Conservation (phyloP, 768 basidiomycete species). For the Xerocomus spinulosus region DNA sequence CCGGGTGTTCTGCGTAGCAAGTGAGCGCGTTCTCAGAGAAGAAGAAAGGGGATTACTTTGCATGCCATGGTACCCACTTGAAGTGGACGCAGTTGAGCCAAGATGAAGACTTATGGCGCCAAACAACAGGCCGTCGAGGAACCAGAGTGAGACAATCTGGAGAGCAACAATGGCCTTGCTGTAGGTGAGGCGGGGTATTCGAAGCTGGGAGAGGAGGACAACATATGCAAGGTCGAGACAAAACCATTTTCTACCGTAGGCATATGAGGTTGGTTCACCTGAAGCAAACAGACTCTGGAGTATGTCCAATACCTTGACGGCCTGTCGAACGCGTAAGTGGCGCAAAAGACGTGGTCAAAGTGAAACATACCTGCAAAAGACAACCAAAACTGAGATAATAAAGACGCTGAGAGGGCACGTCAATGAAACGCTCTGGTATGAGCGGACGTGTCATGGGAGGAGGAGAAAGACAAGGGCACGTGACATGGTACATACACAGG, state of each 20-base stretch:
- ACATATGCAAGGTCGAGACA: conserved; percentile 62
- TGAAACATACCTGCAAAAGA: conserved; percentile 60
- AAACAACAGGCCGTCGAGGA: conserved; percentile 67
- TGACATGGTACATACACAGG: conserved; percentile 9
- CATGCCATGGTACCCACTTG: conserved; percentile 18
- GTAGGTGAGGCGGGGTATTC: conserved; percentile 72
- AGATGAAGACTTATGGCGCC: conserved; percentile 63
- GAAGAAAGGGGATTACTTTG: conserved; percentile 29
- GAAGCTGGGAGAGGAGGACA: conserved; percentile 51
- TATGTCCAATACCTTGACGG: conserved; percentile 73
- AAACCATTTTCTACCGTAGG: conserved; percentile 65
- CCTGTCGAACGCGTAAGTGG: conserved; percentile 37
- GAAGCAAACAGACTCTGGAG: conserved; percentile 49
- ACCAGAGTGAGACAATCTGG: conserved; percentile 57
- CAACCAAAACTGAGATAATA: conserved; percentile 74
- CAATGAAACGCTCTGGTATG: conserved; percentile 70
- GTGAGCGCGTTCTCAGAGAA: conserved; percentile 1
- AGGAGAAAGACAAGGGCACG: conserved; percentile 11
- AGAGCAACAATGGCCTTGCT: conserved; percentile 57
- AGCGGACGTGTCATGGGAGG: conserved; percentile 39
- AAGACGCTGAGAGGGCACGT: conserved; percentile 74
- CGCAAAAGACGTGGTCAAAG: fast-evolving
- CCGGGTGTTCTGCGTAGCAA: conserved; percentile 27
- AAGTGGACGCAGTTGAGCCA: conserved; percentile 22
- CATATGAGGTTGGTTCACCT: conserved; percentile 38